phyloP scores from a whole-genome alignment of 768 basidiomycete species.

The Tylopilus plumbeoviolaceoides region DNA sequence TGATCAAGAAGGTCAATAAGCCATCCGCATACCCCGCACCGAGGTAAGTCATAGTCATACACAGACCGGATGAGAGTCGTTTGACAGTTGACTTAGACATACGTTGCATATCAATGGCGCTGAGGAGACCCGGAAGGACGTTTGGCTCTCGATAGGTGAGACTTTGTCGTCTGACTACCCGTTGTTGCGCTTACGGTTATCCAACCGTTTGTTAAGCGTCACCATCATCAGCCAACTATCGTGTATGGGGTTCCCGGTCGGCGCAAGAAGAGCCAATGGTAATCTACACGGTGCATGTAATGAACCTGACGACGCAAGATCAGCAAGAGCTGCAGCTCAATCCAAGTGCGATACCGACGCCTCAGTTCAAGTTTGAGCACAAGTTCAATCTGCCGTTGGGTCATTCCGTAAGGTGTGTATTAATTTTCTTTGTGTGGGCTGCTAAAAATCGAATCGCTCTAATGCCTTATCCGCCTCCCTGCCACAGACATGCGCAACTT shows the following conservation, averaged over 20 bases:
- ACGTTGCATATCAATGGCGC: constrained; percentile 4
- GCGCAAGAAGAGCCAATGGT: constrained; percentile 15
- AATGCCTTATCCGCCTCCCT: neutral
- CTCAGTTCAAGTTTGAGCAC: constrained; percentile 14
- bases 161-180: neutral
- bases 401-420: constrained; percentile 17
- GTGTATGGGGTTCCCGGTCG: constrained; percentile 1
- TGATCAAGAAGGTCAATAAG: constrained; percentile 20
- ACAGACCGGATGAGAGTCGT: neutral
- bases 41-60: neutral
- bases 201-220: neutral
- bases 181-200: neutral
- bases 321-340: constrained; percentile 26
- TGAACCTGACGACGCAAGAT: constrained; percentile 29
- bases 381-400: constrained; percentile 20
- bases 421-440: too few species aligned
- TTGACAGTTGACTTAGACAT: constrained; percentile 9
- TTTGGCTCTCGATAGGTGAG: neutral
- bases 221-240: neutral
- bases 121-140: neutral
- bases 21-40: neutral
- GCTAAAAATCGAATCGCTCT: too few species aligned
- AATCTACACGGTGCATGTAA: constrained; percentile 21
- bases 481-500: constrained; percentile 39
- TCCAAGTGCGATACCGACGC: constrained; percentile 19